Conservation (phyloP, 345 rosid species). For the Chamaenerion angustifolium region DNA sequence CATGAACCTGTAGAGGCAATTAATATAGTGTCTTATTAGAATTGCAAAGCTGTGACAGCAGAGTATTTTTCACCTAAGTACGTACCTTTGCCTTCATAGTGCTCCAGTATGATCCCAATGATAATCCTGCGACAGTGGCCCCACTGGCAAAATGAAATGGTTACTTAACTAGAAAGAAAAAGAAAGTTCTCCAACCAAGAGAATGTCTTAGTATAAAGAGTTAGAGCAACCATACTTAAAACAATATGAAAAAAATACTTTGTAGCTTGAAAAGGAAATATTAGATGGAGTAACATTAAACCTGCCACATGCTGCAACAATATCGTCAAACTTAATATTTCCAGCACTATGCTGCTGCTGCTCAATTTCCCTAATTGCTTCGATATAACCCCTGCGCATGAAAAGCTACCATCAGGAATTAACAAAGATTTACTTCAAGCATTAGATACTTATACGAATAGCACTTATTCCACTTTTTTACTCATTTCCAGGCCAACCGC, state of each 20-base stretch:
- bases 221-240: neutral
- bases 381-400: slow-evolving; percentile 66
- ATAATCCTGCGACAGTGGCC: slow-evolving; percentile 79
- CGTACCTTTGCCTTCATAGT: slow-evolving; percentile 68
- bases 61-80: neutral
- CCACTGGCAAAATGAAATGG: slow-evolving; percentile 33
- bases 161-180: slow-evolving; percentile 6
- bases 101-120: slow-evolving; percentile 70
- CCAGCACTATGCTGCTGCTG: slow-evolving; percentile 44
- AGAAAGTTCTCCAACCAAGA: neutral
- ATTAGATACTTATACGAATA: neutral
- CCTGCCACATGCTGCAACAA: slow-evolving; percentile 98
- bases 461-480: too few relatives aligned
- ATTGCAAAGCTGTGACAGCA: neutral
- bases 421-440: neutral
- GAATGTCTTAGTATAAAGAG: neutral
- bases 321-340: slow-evolving; percentile 54
- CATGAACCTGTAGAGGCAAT: slow-evolving; percentile 60
- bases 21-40: neutral
- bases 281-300: slow-evolving; percentile 18
- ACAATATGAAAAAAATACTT: neutral
- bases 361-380: slow-evolving; percentile 81
- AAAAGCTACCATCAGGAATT: too few relatives aligned
- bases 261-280: neutral
- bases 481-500: too few relatives aligned